Evolutionary conservation across 305 asterid species (phyloP).

Genomic region (Lippia alba): DNA sequence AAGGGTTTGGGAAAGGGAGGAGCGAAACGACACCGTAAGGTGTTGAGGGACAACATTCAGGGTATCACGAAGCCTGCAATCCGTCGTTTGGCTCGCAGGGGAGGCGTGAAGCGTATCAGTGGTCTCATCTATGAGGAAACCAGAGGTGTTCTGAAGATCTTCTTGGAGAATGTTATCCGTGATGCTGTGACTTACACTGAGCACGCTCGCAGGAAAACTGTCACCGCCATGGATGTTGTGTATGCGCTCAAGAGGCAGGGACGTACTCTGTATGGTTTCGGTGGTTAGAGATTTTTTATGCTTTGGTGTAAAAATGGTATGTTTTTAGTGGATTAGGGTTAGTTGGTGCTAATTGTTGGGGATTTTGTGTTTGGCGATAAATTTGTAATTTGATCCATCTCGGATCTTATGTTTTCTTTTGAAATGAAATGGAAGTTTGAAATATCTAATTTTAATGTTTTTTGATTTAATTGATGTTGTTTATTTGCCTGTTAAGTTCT

Average conservation of each 20-base stretch:
- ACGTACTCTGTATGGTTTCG: slow-evolving; percentile 47
- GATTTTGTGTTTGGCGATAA: neutral
- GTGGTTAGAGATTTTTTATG: slow-evolving; percentile 32
- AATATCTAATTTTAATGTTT: neutral
- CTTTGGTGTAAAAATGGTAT: slow-evolving; percentile 15
- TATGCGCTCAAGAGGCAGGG: slow-evolving; percentile 57
- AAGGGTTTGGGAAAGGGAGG: slow-evolving; percentile 56
- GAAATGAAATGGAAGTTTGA: slow-evolving; percentile 8
- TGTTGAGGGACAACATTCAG: slow-evolving; percentile 48
- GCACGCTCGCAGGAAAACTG: slow-evolving; percentile 52
- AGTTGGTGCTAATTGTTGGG: neutral
- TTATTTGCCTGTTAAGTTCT: neutral
- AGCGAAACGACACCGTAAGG: slow-evolving; percentile 52
- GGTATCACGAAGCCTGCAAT: slow-evolving; percentile 50
- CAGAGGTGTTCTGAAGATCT: slow-evolving; percentile 48
- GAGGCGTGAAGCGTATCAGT: slow-evolving; percentile 52
- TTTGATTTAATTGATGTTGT: neutral
- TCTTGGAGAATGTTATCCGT: slow-evolving; percentile 48
- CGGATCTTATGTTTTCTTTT: slow-evolving; percentile 16
- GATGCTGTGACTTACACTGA: slow-evolving; percentile 51
- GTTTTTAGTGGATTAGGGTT: slow-evolving; percentile 8
- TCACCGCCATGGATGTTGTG: slow-evolving; percentile 52
- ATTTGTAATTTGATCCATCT: neutral
- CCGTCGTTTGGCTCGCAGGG: slow-evolving; percentile 50
- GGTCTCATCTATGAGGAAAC: slow-evolving; percentile 50